Evolutionary conservation across 2,329 filamentous ascomycete genomes (phyloP).

Genomic region (Trichoderma sp.): DNA sequence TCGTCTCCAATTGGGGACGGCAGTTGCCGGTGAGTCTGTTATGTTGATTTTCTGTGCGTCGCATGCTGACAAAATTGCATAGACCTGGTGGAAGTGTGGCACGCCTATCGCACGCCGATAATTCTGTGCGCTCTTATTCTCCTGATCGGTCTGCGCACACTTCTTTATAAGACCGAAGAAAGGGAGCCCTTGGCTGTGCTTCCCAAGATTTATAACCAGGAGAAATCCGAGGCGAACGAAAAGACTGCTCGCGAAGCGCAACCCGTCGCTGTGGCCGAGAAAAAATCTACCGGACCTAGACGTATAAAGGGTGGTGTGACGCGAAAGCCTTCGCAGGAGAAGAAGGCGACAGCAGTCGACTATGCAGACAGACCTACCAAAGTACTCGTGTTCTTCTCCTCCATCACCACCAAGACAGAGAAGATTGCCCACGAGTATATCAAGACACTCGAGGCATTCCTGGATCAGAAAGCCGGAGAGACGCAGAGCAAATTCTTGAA

Average conservation of each 20-base stretch:
- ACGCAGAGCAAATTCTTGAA: conserved; percentile 48
- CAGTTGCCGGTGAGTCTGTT: conserved; percentile 25
- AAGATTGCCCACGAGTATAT: conserved; percentile 66
- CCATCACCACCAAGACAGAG: conserved; percentile 81
- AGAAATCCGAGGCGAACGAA: conserved; percentile 7
- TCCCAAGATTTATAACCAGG: conserved; percentile 40
- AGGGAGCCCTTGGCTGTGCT: conserved; percentile 42
- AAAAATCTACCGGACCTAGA: conserved; percentile 47
- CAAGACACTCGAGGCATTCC: conserved; percentile 54
- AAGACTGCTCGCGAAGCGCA: conserved; percentile 3
- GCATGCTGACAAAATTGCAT: conserved; percentile 15
- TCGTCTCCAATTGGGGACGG: conserved; percentile 16
- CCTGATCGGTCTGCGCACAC: conserved; percentile 45
- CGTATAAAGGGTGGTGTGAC: conserved; percentile 50
- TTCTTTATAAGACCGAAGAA: conserved; percentile 43
- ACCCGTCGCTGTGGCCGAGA: conserved; percentile 33
- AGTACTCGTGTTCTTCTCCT: conserved; percentile 84
- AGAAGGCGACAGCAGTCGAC: conserved; percentile 33
- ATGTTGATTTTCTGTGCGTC: background rate
- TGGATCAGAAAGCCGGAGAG: conserved; percentile 51
- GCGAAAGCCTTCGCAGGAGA: conserved; percentile 36
- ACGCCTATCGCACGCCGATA: conserved; percentile 48
- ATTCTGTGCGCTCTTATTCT: conserved; percentile 43
- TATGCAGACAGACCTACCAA: conserved; percentile 56
- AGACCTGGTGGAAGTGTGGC: conserved; percentile 50